These are phyloP conservation scores for Alternaria ventricosa DNA, from an alignment of 2,329 filamentous ascomycete species.

Conservation along the genomic window DNA sequence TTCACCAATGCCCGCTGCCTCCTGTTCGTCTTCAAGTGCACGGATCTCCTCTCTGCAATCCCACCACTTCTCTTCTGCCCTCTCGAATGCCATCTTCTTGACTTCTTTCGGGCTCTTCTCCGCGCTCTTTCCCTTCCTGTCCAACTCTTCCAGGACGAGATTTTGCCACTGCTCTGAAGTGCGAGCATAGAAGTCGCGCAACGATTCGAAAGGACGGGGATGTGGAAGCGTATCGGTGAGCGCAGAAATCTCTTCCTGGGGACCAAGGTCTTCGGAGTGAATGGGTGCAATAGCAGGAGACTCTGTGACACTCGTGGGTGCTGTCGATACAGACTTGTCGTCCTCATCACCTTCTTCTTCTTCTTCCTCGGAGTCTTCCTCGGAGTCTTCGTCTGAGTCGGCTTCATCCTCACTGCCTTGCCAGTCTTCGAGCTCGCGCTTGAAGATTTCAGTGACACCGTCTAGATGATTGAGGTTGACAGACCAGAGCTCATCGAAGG, in stretches of 20 bases:
- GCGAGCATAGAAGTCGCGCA: slow-evolving; percentile 89
- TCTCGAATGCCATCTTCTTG: slow-evolving; percentile 85
- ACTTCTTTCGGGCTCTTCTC: slow-evolving; percentile 85
- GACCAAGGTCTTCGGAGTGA: slow-evolving; percentile 52
- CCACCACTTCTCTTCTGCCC: slow-evolving; percentile 98
- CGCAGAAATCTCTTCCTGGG: slow-evolving; percentile 60
- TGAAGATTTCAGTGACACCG: slow-evolving; percentile 91
- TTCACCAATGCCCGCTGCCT: slow-evolving; percentile 92
- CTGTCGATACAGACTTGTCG: slow-evolving; percentile 57
- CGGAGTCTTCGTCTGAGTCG: slow-evolving; percentile 57
- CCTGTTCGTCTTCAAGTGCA: slow-evolving; percentile 91
- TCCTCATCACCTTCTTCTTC: slow-evolving; percentile 61
- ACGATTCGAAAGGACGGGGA: slow-evolving; percentile 81
- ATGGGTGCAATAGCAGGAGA: slow-evolving; percentile 25
- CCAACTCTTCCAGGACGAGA: slow-evolving; percentile 76
- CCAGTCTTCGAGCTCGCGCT: slow-evolving; percentile 85
- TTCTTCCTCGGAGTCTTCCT: slow-evolving; percentile 48
- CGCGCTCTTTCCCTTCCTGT: slow-evolving; percentile 62
- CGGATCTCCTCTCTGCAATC: slow-evolving; percentile 94
- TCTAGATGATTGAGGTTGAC: slow-evolving; percentile 95
- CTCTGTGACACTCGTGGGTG: slow-evolving; percentile 56
- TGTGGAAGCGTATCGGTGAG: slow-evolving; percentile 77
- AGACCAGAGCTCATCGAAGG: slow-evolving; percentile 92
- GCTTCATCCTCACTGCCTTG: slow-evolving; percentile 59
- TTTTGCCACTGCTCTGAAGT: slow-evolving; percentile 93